A percentile compares a stretch with the other conserved stretches of the same genome.
Conservation (phyloP, 257 asterid species). For the Oldenlandia corymbosa region DNA sequence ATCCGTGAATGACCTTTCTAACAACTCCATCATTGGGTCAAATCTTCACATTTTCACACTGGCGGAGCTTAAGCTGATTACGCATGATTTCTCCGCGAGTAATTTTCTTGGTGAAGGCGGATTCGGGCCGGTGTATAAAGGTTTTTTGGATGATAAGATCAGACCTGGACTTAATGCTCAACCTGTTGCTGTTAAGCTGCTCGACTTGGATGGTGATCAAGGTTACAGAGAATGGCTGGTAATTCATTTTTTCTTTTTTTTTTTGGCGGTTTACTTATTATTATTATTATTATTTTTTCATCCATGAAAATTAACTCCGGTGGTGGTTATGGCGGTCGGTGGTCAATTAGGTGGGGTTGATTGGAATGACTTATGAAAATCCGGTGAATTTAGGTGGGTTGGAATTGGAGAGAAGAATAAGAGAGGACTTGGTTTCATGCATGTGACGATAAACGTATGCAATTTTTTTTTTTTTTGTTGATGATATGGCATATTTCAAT, state of each 20-base stretch:
- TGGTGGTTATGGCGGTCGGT: no score
- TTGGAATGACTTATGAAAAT: no score
- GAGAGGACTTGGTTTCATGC: no score
- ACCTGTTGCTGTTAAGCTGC: slow-evolving; percentile 76
- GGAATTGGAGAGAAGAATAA: no score
- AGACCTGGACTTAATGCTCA: slow-evolving; percentile 64
- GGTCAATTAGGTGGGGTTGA: no score
- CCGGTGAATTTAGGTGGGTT: no score
- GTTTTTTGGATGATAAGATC: slow-evolving; percentile 53
- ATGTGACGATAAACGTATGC: no score
- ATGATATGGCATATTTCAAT: no score
- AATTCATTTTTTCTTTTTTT: slow-evolving; percentile 10
- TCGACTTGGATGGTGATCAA: slow-evolving; percentile 70
- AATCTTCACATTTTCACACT: slow-evolving; percentile 66
- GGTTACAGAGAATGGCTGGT: slow-evolving; percentile 91
- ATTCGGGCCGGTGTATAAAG: slow-evolving; percentile 89
- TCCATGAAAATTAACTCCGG: no score
- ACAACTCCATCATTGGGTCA: slow-evolving; percentile 42
- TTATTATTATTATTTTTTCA: no score
- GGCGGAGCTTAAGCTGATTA: slow-evolving; percentile 42
- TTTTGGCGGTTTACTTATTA: no score
- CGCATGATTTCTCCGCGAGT: slow-evolving; percentile 39
- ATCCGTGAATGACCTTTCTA: slow-evolving; percentile 49
- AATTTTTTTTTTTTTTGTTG: no score
- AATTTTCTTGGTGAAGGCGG: slow-evolving; percentile 86